A percentile compares a stretch with the other conserved stretches of the same genome.
phyloP scores from a whole-genome alignment of 106 monocot genomes.

The Phalaenopsis aphrodite region DNA sequence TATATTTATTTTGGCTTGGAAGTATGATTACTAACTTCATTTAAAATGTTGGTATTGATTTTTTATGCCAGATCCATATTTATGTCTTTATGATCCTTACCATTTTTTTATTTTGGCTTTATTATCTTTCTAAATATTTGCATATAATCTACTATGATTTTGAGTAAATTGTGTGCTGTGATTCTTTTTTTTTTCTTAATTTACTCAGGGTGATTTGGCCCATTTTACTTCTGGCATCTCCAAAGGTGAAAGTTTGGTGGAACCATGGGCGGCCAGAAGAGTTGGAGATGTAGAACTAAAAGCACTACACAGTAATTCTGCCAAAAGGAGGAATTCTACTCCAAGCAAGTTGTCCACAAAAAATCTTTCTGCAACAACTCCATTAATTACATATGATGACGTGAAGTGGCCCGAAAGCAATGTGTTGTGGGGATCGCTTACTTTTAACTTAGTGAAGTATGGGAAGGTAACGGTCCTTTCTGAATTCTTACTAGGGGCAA shows the following conservation, averaged over 20 bases:
- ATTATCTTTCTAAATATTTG: no score
- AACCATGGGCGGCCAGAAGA: constrained; percentile 8
- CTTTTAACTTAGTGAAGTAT: constrained; percentile 32
- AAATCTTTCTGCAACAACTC: constrained; percentile 10
- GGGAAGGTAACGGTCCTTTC: constrained; percentile 32
- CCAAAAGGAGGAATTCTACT: constrained; percentile 14
- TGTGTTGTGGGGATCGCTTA: constrained; percentile 32
- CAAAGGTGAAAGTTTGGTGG: constrained; percentile 13
- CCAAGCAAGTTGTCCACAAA: constrained; percentile 9
- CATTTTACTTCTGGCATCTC: not conserved
- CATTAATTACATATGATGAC: constrained; percentile 10
- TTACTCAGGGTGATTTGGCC: constrained; percentile 24
- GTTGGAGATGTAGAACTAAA: constrained; percentile 20
- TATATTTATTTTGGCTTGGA: no score
- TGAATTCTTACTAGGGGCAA: not conserved
- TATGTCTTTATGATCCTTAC: no score
- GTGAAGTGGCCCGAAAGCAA: constrained; percentile 28
- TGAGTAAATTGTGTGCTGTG: not conserved
- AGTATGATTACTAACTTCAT: no score
- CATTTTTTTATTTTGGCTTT: no score
- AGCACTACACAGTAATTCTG: constrained; percentile 15
- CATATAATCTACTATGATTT: no score
- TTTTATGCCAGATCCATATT: no score
- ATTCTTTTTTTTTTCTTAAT: not conserved
- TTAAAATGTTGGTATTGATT: no score